These are phyloP conservation scores for Metschnikowia vanudenii DNA, from an alignment of 805 yeast genomes.

Conservation along the genomic window DNA sequence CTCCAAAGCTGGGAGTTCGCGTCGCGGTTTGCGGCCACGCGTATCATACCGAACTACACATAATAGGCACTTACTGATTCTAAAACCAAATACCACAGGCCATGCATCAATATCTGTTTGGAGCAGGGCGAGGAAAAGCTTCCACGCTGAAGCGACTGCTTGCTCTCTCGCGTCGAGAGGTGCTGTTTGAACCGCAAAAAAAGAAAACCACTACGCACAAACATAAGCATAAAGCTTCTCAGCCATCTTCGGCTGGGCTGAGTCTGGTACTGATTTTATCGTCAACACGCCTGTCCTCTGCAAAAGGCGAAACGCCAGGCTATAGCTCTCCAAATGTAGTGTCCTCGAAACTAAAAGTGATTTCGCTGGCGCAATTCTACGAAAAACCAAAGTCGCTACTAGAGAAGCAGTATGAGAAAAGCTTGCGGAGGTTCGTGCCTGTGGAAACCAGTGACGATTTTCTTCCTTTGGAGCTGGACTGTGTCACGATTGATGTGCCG, in stretches of 20 bases:
- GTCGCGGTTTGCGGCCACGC: not conserved
- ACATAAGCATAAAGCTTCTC: constrained; percentile 1
- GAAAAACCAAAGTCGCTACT: constrained; percentile 15
- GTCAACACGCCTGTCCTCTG: constrained; percentile 6
- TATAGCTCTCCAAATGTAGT: not conserved
- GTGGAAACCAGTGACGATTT: constrained; percentile 13
- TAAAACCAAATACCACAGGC: not conserved
- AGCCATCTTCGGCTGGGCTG: constrained; percentile 7
- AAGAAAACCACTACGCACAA: not conserved
- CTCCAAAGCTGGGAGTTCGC: not conserved
- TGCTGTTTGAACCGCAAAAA: constrained; percentile 15
- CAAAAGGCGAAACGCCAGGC: not conserved
- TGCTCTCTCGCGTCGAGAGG: constrained; percentile 15
- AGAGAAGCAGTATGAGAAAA: constrained; percentile 19
- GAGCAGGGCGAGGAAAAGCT: constrained; percentile 6
- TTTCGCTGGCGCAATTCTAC: constrained; percentile 14
- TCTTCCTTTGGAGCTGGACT: constrained; percentile 15
- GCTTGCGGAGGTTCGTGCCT: constrained; percentile 12
- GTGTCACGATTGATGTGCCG: not conserved
- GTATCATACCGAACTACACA: not conserved
- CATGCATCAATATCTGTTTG: constrained; percentile 16
- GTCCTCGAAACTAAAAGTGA: not conserved
- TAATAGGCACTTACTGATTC: not conserved
- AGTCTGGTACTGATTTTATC: constrained; percentile 19
- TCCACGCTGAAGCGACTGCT: constrained; percentile 8